A percentile compares a stretch with the other conserved stretches of the same genome.
Conservation (phyloP, 2,329 filamentous ascomycete genomes). For the Alternaria metachromatica region DNA sequence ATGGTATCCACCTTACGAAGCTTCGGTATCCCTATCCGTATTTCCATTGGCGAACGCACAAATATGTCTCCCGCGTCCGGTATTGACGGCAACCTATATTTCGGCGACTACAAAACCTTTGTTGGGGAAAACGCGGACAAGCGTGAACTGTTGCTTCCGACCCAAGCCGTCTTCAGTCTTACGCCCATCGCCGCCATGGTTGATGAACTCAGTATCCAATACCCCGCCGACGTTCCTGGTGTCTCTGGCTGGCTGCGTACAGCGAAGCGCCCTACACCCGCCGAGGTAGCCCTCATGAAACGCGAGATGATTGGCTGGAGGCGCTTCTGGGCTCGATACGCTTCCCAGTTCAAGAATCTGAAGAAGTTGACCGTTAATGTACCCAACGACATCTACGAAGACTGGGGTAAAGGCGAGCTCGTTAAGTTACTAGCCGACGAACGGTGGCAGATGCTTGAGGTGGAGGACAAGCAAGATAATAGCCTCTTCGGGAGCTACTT, state of each 20-base stretch:
- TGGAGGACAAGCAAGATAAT: slow-evolving; percentile 29
- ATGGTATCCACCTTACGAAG: slow-evolving; percentile 39
- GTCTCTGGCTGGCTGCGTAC: slow-evolving; percentile 35
- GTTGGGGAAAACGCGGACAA: slow-evolving; percentile 32
- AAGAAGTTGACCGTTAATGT: slow-evolving; percentile 44
- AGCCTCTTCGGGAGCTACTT: slow-evolving; percentile 26
- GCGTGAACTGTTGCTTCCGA: slow-evolving; percentile 37
- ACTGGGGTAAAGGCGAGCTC: slow-evolving; percentile 38
- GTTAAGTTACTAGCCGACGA: slow-evolving; percentile 28
- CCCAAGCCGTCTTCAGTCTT: slow-evolving; percentile 43
- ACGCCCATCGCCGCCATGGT: slow-evolving; percentile 42
- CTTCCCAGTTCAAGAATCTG: slow-evolving; percentile 42
- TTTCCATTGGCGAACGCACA: slow-evolving; percentile 43
- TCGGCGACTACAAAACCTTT: slow-evolving; percentile 45
- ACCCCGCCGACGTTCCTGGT: slow-evolving; percentile 41
- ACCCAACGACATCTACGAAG: slow-evolving; percentile 41
- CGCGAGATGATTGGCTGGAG: slow-evolving; percentile 46
- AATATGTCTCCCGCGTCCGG: slow-evolving; percentile 35
- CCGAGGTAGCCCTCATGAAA: slow-evolving; percentile 36
- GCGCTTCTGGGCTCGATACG: slow-evolving; percentile 46
- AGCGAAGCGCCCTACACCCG: slow-evolving; percentile 28
- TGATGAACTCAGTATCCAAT: slow-evolving; percentile 47
- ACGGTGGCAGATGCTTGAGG: slow-evolving; percentile 43
- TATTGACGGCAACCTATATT: slow-evolving; percentile 43
- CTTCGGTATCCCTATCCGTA: slow-evolving; percentile 41